A percentile compares a stretch with the other conserved stretches of the same genome.
These are phyloP conservation scores for Triticum timopheevii DNA, from an alignment of 176 grass and related monocot genomes.

Conservation along the genomic window DNA sequence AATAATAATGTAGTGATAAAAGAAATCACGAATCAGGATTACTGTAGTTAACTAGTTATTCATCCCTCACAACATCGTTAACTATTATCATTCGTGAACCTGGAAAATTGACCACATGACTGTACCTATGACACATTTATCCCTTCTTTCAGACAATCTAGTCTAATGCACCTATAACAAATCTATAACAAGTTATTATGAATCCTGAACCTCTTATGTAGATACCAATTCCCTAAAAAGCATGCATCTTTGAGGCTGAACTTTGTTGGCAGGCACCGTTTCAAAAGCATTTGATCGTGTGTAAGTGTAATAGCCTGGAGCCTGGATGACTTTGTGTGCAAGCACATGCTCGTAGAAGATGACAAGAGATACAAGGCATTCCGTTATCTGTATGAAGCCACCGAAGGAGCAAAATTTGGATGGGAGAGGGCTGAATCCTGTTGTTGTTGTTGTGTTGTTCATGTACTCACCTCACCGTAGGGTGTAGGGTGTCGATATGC, in stretches of 20 bases:
- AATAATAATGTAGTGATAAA: not conserved
- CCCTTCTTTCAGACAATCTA: not conserved
- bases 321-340: not conserved
- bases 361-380: not conserved
- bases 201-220: not conserved
- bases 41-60: not conserved
- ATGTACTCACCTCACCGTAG: not conserved
- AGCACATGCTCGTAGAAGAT: not conserved
- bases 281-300: not conserved
- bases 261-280: not conserved
- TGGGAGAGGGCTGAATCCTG: not conserved
- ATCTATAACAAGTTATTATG: not conserved
- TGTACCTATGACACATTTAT: not conserved
- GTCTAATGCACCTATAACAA: not conserved
- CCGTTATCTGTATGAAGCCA: not conserved
- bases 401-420: not conserved
- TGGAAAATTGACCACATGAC: not conserved
- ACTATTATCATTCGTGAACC: not conserved
- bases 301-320: not conserved
- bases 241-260: not conserved
- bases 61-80: not conserved
- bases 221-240: not conserved
- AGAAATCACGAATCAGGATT: not conserved
- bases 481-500: not conserved
- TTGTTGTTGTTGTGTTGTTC: not conserved